Percentiles rank a stretch among this genome's conserved stretches.
These are phyloP conservation scores for Avena atlantica DNA, from an alignment of 176 grass and related monocot species.

Conservation along the genomic window DNA sequence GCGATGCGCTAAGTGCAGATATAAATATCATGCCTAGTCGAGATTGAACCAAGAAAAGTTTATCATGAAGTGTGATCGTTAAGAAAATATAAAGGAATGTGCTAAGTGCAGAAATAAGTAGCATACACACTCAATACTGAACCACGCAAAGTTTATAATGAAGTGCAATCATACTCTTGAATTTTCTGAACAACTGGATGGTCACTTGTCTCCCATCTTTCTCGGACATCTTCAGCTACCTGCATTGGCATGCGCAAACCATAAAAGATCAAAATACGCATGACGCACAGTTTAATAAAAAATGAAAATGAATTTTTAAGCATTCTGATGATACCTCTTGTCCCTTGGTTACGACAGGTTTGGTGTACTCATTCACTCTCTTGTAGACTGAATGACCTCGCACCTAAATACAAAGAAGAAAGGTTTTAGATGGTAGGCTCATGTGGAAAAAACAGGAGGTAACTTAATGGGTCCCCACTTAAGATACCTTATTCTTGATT, in stretches of 20 bases:
- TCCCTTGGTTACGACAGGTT: slow-evolving; percentile 68
- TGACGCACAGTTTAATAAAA: slow-evolving; percentile 36
- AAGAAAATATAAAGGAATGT: slow-evolving; percentile 6
- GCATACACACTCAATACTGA: neutral
- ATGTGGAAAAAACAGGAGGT: slow-evolving; percentile 3
- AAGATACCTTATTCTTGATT: slow-evolving; percentile 87
- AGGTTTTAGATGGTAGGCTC: slow-evolving; percentile 34
- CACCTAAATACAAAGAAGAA: slow-evolving; percentile 55
- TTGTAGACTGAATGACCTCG: slow-evolving; percentile 63
- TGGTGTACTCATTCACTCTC: slow-evolving; percentile 65
- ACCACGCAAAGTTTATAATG: slow-evolving; percentile 39
- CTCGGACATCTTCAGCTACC: slow-evolving; percentile 93
- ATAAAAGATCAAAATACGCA: neutral
- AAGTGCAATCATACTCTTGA: slow-evolving; percentile 64
- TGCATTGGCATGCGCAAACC: slow-evolving; percentile 47
- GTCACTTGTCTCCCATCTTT: slow-evolving; percentile 97
- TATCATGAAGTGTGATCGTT: neutral
- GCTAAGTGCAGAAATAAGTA: slow-evolving; percentile 18
- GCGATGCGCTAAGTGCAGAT: neutral
- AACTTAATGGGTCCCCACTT: neutral
- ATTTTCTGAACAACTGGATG: slow-evolving; percentile 79
- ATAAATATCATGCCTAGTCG: slow-evolving; percentile 28
- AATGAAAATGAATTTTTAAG: neutral
- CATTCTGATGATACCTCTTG: slow-evolving; percentile 65
- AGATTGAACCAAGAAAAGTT: slow-evolving; percentile 30